Base-by-base conservation (phyloP, 2,329 filamentous ascomycete species). In the Pyrenophora graminea region DNA sequence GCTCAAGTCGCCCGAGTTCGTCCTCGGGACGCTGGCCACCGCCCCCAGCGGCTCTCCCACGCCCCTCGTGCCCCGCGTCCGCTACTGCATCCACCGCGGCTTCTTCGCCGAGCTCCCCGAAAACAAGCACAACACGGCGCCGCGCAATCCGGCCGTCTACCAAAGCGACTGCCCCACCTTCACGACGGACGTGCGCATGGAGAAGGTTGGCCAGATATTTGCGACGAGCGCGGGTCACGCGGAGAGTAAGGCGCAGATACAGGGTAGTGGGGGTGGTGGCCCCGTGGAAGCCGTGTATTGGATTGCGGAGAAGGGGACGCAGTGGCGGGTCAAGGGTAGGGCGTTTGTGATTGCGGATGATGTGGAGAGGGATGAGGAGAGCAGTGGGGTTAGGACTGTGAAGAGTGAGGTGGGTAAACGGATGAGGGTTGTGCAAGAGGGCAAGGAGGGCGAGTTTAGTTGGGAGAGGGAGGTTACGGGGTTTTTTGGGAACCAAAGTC, bases 401-500 rank as follows among this genome's bases (percentile, higher is more conserved):
- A 84, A 85, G 72, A 80, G 79, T 43, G 80, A 83, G 62, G 68
- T 94, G 17, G 76, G 76, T 45, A 75, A 75, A 52, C 76, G 86
- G 59, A 91, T 92, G 88, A 78, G 85, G 55, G 71, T 80, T 44
- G 75, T 80, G 6, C 71, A 75, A 40, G 73, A 76, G 53, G 61
- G 58, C 15, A 75, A 74, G 10, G 74, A 77, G 37, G 71, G 69
- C 13, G 74, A 78, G 1, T 96, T 91, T 90, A 88, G 83, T 61
- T 97, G 91, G 87, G 76, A 77, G 39, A 87, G 79, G 56, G 91
- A 96, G 75, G 73, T 97, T 32, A 91, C 89, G 43, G 89, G 84
- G 41, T 90, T 94, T 71, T 97, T 97, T 82, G 93, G 91, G 17
- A 97, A 97, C 72, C 75, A 94, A 62, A 87, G 84, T 60, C 93